Evolutionary conservation across 2,329 filamentous ascomycete genomes (phyloP), one percentile per base, ranked within the genome.

Genomic region (Colletotrichum falcatum): DNA sequence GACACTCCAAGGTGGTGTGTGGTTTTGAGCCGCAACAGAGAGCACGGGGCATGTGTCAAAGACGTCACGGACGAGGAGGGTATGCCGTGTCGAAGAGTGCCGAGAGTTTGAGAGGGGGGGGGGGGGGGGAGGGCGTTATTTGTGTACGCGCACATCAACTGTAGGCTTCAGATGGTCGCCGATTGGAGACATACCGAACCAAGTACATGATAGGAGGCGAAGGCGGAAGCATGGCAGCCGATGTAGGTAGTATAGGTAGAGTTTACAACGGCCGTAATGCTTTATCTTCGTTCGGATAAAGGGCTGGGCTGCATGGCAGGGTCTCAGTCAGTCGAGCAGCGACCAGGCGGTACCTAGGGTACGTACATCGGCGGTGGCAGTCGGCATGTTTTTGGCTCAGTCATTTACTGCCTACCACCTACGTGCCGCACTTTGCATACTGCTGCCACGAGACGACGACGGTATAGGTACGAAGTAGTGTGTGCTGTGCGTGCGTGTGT

Each of bases 391-490:
- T 42, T 48, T 51, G 60, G 28, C 60, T 61, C 44, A 42, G 48
- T 35, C 60, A 62, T 33, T 62, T 62, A n/a, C n/a, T n/a, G n/a
- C n/a, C n/a, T n/a, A n/a, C n/a, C n/a, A n/a, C n/a, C n/a, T n/a
- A 35, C 60, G 60, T 62, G 60, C 60, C 60, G 60, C 60, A 53
- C 60, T 33, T 49, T 62, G 60, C 60, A 62, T 53, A 20, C 23
- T 44, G 35, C 35, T 39, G 48, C 48, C 48, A 26, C 35, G 46
- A 53, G 48, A 62, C n/a, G n/a, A n/a, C n/a, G n/a, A n/a, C 46
- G 60, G 46, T 62, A 33, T 26, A 51, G 23, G 6, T 23, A 9
- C 5, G n/a, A 26, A 4, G 48, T 20, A 3, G 37, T 37, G 14
- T 16, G 37, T 54, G 30, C 28, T 23, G 30, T 35, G 51, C 28